Base-by-base conservation (phyloP, 2,329 filamentous ascomycete species). In the Xylariales sp. region DNA sequence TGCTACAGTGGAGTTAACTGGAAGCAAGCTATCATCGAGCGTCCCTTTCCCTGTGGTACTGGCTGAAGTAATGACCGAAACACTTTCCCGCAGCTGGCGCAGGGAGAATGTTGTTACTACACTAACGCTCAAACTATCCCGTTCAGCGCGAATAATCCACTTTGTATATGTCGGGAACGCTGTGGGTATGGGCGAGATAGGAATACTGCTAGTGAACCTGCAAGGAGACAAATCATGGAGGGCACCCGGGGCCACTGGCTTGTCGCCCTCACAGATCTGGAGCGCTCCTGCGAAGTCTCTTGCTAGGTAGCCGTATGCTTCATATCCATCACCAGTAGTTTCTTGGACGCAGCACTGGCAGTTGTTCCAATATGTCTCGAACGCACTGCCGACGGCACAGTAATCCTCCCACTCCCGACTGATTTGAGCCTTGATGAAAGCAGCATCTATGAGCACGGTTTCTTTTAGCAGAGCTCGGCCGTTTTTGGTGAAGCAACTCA, bases 71-170 rank as follows among this genome's bases (percentile, higher is more conserved):
- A n/a, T n/a, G n/a, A n/a, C n/a, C n/a, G n/a, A n/a, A n/a, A n/a
- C n/a, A n/a, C n/a, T n/a, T n/a, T n/a, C n/a, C 15, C 38, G 16
- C 19, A 40, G 15, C 27, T 40, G 38, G 10, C 20, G 28, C 14
- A 40, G n/a, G 13, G 19, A 15, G 12, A 23, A 17, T 15, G 38
- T 40, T 13, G 17, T 14, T 27, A 33, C 16, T 19, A 40, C 24
- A 2, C 38, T 33, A 12, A 40, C 47, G 5, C 42, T 39, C 25
- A 38, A 23, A 14, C 38, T 38, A 25, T 41, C 42, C 5, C 33
- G 27, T 2, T 44, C 29, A 13, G 34, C 25, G 11, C 19, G 7
- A 5, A 36, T 27, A 4, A 4, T 13, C 32, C 33, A 30, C 7
- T 29, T 27, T 15, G 38, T 40, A 4, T 34, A 15, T 2, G 38